phyloP scores from a whole-genome alignment of 371 early-diverging fungal genomes.

The Lichtheimia ornata region DNA sequence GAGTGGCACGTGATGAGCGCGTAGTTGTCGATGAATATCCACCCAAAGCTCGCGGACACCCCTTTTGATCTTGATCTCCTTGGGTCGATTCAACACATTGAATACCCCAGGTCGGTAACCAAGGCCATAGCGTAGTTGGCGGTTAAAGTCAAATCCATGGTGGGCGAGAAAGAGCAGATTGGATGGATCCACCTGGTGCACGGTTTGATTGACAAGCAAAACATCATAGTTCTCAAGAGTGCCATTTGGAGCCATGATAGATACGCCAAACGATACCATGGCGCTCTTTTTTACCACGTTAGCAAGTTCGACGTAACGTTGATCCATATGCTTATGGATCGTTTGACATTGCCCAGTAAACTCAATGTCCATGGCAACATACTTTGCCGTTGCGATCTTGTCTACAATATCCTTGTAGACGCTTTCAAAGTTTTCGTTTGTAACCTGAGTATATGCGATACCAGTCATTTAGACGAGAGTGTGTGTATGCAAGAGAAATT shows the following conservation, averaged over 20 bases:
- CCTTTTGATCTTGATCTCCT: neutral
- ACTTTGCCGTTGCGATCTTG: conserved; percentile 47
- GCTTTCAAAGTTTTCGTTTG: conserved; percentile 18
- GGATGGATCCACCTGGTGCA: conserved; percentile 59
- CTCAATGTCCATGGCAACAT: conserved; percentile 86
- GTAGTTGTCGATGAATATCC: conserved; percentile 29
- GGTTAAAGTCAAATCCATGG: conserved; percentile 84
- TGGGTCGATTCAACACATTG: neutral
- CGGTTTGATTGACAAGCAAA: conserved; percentile 24
- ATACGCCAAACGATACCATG: conserved; percentile 81
- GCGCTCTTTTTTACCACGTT: conserved; percentile 70
- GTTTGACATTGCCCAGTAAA: conserved; percentile 78
- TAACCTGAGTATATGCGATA: conserved; percentile 14
- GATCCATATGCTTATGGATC: conserved; percentile 56
- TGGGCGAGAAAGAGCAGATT: conserved; percentile 79
- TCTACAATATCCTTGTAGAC: conserved; percentile 18
- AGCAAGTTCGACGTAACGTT: conserved; percentile 72
- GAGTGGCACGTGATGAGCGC: conserved; percentile 53
- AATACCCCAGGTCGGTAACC: conserved; percentile 63
- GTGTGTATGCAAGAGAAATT: neutral
- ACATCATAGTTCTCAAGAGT: conserved; percentile 28
- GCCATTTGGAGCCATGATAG: conserved; percentile 24
- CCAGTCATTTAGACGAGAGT: neutral
- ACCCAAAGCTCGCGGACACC: conserved; percentile 28
- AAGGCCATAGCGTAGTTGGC: conserved; percentile 73